A percentile compares a stretch with the other conserved stretches of the same genome.
Evolutionary conservation across 257 asterid genomes (phyloP).

Genomic region (Solanum chiquidenum): DNA sequence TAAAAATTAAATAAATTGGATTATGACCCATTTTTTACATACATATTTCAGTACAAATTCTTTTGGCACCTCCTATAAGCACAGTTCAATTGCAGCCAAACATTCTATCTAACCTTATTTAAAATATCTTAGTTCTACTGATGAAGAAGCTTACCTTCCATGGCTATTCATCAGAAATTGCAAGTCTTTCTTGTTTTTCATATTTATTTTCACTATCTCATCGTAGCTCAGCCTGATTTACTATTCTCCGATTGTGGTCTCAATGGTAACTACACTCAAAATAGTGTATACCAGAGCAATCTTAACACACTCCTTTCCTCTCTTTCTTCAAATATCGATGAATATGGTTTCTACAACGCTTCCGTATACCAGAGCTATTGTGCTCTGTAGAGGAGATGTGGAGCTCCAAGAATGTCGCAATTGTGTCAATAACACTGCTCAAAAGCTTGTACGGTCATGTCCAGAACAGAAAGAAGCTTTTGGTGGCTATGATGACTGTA

Average conservation of each 20-base stretch:
- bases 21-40: too few relatives aligned
- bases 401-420: slow-evolving; percentile 3
- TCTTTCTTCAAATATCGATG: background rate
- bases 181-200: background rate
- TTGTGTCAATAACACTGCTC: background rate
- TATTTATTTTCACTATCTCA: background rate
- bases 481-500: slow-evolving; percentile 8
- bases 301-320: background rate
- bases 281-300: background rate
- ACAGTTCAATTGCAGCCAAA: too few relatives aligned
- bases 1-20: too few relatives aligned
- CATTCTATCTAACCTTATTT: too few relatives aligned
- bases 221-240: background rate
- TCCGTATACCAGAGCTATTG: slow-evolving; percentile 6
- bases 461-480: slow-evolving; percentile 9
- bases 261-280: background rate
- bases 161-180: background rate
- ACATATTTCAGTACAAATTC: too few relatives aligned
- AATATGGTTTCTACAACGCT: slow-evolving; percentile 15
- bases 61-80: too few relatives aligned
- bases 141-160: background rate
- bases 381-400: slow-evolving; percentile 26
- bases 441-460: background rate
- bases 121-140: too few relatives aligned
- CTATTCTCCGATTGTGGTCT: background rate